Evolutionary conservation across 1,284 basidiomycete genomes (phyloP).

Genomic region (Phenoliferia sp.): DNA sequence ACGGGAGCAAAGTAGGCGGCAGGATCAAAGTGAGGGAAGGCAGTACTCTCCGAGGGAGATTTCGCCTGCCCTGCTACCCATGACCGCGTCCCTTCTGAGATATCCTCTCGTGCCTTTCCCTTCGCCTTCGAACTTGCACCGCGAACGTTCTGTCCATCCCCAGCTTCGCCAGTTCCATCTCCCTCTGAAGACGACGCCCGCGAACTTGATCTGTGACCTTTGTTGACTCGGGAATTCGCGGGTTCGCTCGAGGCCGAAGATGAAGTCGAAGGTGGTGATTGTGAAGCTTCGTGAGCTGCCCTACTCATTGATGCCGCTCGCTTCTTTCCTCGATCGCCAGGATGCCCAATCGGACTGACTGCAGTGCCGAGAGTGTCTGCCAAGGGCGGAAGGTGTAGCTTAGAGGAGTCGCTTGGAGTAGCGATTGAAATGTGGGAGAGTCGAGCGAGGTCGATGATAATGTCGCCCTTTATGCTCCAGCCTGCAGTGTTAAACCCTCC

Average conservation of each 20-base stretch:
- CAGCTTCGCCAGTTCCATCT: not conserved
- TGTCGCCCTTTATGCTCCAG: constrained; percentile 76
- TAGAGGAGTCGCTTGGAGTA: not conserved
- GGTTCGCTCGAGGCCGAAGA: no score
- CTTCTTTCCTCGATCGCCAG: not conserved
- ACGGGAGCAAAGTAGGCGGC: constrained; percentile 42
- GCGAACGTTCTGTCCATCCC: not conserved
- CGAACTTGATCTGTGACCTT: no score
- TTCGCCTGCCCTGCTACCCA: constrained; percentile 1
- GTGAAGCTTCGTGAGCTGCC: no score
- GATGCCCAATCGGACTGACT: no score
- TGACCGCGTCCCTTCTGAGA: constrained; percentile 2
- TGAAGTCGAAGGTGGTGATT: no score
- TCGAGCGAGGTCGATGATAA: constrained; percentile 70
- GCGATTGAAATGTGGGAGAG: constrained; percentile 41
- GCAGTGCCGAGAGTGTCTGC: not conserved
- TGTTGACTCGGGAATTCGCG: no score
- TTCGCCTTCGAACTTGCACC: not conserved
- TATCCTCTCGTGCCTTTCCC: not conserved
- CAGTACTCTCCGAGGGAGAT: constrained; percentile 13
- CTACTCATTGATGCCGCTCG: no score
- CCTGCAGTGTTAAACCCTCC: constrained; percentile 85
- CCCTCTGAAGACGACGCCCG: no score
- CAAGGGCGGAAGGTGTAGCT: not conserved
- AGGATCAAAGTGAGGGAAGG: not conserved